Base-by-base conservation (phyloP, 768 basidiomycete species). In the Pluteus cervinus region DNA sequence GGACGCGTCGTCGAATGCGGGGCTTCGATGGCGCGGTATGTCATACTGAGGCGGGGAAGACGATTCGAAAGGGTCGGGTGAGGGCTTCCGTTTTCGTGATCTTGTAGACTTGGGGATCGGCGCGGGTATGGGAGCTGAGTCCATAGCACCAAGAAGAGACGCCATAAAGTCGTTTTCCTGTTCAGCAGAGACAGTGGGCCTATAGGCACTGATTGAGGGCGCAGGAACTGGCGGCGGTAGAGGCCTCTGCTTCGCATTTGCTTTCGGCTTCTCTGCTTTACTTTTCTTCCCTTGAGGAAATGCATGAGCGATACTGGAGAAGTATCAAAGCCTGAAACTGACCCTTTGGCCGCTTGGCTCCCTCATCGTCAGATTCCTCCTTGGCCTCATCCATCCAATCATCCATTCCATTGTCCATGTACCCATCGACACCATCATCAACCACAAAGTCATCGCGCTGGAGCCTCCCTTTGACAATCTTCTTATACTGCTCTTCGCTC, bases 331-430 rank as follows among this genome's bases (percentile, higher is more conserved):
- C 47, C n/a, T n/a, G 9, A 12, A 33, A 53, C 68, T 39, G 40
- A 69, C 71, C 45, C 51, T 63, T 70, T 53, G 60, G 68, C 50
- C 62, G 68, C 42, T 47, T 62, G 21, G 63, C 60, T 4, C 61
- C 61, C 12, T 78, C 79, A 28, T 75, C 75, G 10, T 80, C 74
- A 5, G 72, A 69, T 20, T 71, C 73, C n/a, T 75, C 71, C 32
- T 73, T 68, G 20, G 71, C 68, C 7, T 66, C 74, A 18, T 71
- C 73, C 22, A 73, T 76, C 83, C 89, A 97, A 52, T 94, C 92
- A 41, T 98, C 96, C 80, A 91, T 82, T 4, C 96, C 96, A 53
- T 96, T 89, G 64, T 99, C 96, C 56, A 84, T 81, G 51, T 99
- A 98, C 4, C 90, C 96, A 10, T 69, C 74, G 0, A 84, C 75